These are phyloP conservation scores for Favolaschia claudopus DNA, from an alignment of 768 basidiomycete genomes.

Conservation along the genomic window DNA sequence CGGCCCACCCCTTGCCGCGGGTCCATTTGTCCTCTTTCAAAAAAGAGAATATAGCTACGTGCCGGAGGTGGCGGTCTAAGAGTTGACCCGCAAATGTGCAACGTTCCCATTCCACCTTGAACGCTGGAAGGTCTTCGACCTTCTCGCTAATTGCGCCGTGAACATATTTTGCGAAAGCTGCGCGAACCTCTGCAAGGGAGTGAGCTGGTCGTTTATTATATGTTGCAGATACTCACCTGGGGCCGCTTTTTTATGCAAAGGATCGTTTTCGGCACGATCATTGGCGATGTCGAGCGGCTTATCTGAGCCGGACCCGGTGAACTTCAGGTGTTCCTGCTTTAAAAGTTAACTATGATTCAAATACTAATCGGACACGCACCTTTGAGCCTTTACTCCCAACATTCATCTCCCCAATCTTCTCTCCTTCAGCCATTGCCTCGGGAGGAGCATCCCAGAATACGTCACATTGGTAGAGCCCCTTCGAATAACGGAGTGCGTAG, in stretches of 20 bases:
- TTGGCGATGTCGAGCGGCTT: constrained; percentile 2
- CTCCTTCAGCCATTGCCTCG: background rate
- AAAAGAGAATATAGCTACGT: background rate
- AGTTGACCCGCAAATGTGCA: background rate
- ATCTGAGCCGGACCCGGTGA: background rate
- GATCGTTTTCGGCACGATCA: background rate
- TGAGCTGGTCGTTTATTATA: too few relatives aligned
- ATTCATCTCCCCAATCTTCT: too few relatives aligned
- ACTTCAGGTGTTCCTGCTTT: background rate
- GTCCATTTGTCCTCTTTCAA: too few relatives aligned
- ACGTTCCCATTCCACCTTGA: background rate
- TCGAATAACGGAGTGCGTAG: background rate
- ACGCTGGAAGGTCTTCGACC: background rate
- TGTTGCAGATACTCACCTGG: too few relatives aligned
- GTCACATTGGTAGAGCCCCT: background rate
- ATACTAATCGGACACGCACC: background rate
- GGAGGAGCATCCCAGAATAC: background rate
- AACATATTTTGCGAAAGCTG: background rate
- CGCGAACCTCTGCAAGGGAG: background rate
- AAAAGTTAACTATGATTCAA: background rate
- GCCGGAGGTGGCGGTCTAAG: background rate
- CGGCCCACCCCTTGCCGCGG: too few relatives aligned
- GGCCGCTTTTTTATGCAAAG: background rate
- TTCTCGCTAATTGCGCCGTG: background rate
- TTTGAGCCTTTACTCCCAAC: too few relatives aligned